A percentile compares a stretch with the other conserved stretches of the same genome.
These are phyloP conservation scores for Kappamyces sp. DNA, from an alignment of 192 early-diverging fungal species.

Conservation along the genomic window DNA sequence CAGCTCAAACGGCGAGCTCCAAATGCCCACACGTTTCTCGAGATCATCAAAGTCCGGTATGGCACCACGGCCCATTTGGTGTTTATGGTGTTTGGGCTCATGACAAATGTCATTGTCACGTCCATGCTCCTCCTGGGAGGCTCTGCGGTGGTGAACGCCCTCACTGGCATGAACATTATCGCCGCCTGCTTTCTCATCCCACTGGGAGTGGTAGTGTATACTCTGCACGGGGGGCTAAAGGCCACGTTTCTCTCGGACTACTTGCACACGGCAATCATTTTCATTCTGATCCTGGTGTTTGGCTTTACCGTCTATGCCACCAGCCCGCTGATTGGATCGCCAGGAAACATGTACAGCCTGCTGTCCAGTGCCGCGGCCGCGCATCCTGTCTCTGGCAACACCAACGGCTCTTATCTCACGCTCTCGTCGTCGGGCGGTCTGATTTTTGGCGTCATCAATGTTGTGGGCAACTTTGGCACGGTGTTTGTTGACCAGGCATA, in stretches of 20 bases:
- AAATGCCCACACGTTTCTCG: slow-evolving; percentile 69
- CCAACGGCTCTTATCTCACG: slow-evolving; percentile 55
- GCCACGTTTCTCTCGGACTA: slow-evolving; percentile 72
- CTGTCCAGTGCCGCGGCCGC: slow-evolving; percentile 38
- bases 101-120: slow-evolving; percentile 55
- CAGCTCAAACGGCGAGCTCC: slow-evolving; percentile 66
- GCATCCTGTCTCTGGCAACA: slow-evolving; percentile 56
- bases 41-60: slow-evolving; percentile 62
- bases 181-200: slow-evolving; percentile 62
- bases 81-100: slow-evolving; percentile 40
- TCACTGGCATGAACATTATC: slow-evolving; percentile 62
- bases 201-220: slow-evolving; percentile 62
- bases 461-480: slow-evolving; percentile 74
- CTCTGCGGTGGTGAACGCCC: slow-evolving; percentile 55
- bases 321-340: slow-evolving; percentile 56
- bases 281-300: slow-evolving; percentile 65
- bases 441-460: slow-evolving; percentile 70
- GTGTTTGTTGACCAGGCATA: slow-evolving; percentile 71
- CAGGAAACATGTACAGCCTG: slow-evolving; percentile 62
- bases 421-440: slow-evolving; percentile 59
- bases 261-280: slow-evolving; percentile 62
- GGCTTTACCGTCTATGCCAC: slow-evolving; percentile 61
- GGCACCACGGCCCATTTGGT: slow-evolving; percentile 55
- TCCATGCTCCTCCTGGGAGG: slow-evolving; percentile 70
- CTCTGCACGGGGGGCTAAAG: slow-evolving; percentile 64